These are phyloP conservation scores for Lophiostoma macrostomum DNA, from an alignment of 495 filamentous ascomycete species.

Conservation along the genomic window DNA sequence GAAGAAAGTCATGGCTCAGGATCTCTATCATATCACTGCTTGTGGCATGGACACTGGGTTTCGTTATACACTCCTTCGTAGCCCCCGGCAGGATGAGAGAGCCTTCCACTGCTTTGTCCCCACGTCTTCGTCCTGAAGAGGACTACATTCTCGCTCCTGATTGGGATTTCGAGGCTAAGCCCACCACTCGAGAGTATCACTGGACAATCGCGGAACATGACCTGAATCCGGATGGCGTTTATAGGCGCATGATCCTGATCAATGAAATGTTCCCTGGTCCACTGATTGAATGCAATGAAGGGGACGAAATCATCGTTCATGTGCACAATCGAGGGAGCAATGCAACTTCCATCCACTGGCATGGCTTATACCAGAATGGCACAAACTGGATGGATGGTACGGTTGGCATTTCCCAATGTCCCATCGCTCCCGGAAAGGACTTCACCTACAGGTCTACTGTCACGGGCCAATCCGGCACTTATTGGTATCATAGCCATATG, in stretches of 20 bases:
- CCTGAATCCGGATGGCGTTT: slow-evolving; percentile 53
- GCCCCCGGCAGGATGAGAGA: background rate
- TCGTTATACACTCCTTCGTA: slow-evolving; percentile 13
- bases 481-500: slow-evolving; percentile 42
- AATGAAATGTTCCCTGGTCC: slow-evolving; percentile 33
- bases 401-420: slow-evolving; percentile 31
- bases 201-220: slow-evolving; percentile 51
- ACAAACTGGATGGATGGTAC: slow-evolving; percentile 35
- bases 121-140: slow-evolving; percentile 21
- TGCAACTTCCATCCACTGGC: slow-evolving; percentile 39
- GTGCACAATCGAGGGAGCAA: slow-evolving; percentile 47
- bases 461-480: slow-evolving; percentile 37
- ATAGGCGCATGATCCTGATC: slow-evolving; percentile 46
- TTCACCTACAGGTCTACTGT: slow-evolving; percentile 42
- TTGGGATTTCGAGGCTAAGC: slow-evolving; percentile 47
- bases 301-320: slow-evolving; percentile 43
- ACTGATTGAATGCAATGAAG: slow-evolving; percentile 32
- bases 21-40: slow-evolving; percentile 5
- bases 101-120: background rate
- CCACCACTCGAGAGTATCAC: slow-evolving; percentile 46
- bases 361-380: slow-evolving; percentile 37
- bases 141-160: slow-evolving; percentile 48
- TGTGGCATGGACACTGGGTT: slow-evolving; percentile 7
- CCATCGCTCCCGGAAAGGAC: slow-evolving; percentile 35
- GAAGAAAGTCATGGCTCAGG: slow-evolving; percentile 6